Evolutionary conservation across 1,284 basidiomycete species (phyloP), one percentile per base, ranked within the genome.

Genomic region (Cryptococcus sp.): DNA sequence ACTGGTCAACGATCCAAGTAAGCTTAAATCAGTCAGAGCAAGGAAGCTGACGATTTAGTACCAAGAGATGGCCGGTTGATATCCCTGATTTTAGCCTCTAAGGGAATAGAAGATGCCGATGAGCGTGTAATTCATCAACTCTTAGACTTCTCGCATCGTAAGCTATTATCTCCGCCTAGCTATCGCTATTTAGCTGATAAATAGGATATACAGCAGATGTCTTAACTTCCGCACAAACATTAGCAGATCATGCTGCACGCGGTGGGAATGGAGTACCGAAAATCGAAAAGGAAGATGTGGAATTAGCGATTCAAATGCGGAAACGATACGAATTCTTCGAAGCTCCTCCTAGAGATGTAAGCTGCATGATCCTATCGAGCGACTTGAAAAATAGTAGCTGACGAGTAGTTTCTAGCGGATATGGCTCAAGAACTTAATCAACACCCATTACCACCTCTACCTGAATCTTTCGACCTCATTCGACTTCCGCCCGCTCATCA

Each of bases 261-360:
- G 42, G 59, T 2, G 63, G 60, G 13, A 40, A 60, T 3, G 57
- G 60, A n/a, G 73, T 83, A 1, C 84, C 84, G 51, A 88, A 85
- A 73, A 80, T 93, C 44, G 88, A 93, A 57, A 84, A 89, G 77
- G 91, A 97, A 53, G 96, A 98, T 74, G 80, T 96, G 37, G 83
- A 87, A 21, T 78, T 98, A 43, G 91, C 93, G 1, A 88, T 98
- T 19, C 91, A 96, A 72, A 87, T 89, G 23, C 82, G 92, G 49
- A 89, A 94, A 14, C 91, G 93, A 46, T 92, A 92, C 84, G 90
- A 92, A 71, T 90, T 94, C 72, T 91, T 88, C 25, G 89, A 91
- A 24, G 82, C 91, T 13, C 86, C 96, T 19, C 91, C 93, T 0
- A 91, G 98, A 76, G 96, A 98, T 82, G 94, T 96, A 61, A 63